Base-by-base conservation (phyloP, 2,329 filamentous ascomycete genomes). In the Venturia asperata region DNA sequence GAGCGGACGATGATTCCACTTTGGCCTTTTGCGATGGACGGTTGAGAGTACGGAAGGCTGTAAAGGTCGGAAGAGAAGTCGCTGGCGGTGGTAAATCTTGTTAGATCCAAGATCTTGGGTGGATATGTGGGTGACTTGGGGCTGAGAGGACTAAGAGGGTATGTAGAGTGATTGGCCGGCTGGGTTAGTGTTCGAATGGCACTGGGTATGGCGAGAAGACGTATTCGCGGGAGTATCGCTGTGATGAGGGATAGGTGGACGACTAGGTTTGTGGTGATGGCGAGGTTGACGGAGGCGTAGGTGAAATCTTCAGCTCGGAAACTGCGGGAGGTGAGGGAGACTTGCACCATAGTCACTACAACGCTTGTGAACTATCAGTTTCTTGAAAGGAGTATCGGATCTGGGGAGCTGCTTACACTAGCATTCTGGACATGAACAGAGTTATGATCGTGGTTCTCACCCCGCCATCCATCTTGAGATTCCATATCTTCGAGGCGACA, bases 231-330 rank as follows among this genome's bases (percentile, higher is more conserved):
- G 19, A 61, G 11, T 19, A 43, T 61, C 34, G 58, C 58, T 61
- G 34, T 61, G 58, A 61, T 41, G 58, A 61, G 58, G 58, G 58
- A 61, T 15, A 61, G 58, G 34, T 61, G 58, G 2, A 61, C 58
- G 34, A 43, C 41, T 61, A 43, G 19, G 34, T 37, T 43, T 37
- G 34, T 61, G 34, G 34, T 41, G 13, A 61, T 42, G 34, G 58
- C 58, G 34, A 61, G 27, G n/a, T 39, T 34, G n/a, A 61, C 19
- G 58, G 34, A 37, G 41, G 4, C 9, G 19, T 19, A 43, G 24
- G 58, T 61, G 34, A 39, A 61, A 17, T 41, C 41, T 15, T 17
- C 24, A 1, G 10, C 21, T 42, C n/a, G 11, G 34, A 61, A 61
- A 15, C 41, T 61, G 21, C 34, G 58, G 19, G 37, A 13, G 7